Base-by-base conservation (phyloP, 1,139 yeast genomes). In the Yamadazyma aaseri region DNA sequence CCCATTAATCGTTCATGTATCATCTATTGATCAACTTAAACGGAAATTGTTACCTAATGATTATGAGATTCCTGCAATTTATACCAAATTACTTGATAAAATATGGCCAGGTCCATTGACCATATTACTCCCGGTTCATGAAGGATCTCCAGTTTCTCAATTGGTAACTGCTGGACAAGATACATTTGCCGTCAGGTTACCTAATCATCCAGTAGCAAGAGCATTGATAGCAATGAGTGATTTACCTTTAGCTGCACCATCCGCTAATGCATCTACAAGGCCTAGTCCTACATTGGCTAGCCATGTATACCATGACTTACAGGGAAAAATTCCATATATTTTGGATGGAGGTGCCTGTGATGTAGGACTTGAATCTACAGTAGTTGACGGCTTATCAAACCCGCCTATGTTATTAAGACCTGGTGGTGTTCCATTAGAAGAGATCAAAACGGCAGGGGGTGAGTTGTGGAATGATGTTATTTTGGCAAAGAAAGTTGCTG, bases 31-130 rank as follows among this genome's bases (percentile, higher is more conserved):
- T 18, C 97, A 89, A 58, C 68, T 92, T 25, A 67, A 78, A 39
- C 62, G 86, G 16, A 61, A 64, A 41, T 56, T 81, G 26, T 61
- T 81, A 26, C 71, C 75, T 12, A 53, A 65, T 6, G 65, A 58
- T 32, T 64, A 63, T 26, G 60, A 66, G 22, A 72, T 92, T 8
- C 97, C 97, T 0, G 57, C 60, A 1, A 69, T 81, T 1, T 92
- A 92, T 51, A 60, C 64, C 17, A 72, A 76, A 0, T 63, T 92
- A 29, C 65, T 90, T 5, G 68, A 69, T 1, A 68, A 70, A 42
- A 84, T 85, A 50, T 92, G 97, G 97, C 98, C 98, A 0, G 98
- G 98, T 0, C 98, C 98, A 0, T 64, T 92, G 38, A 89, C 97
- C 0, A 86, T 92, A 27, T 60, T 92, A 34, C 63, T 92, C 21